Evolutionary conservation across 2,329 filamentous ascomycete species (phyloP).

Genomic region (Sclerotinia trifoliorum): DNA sequence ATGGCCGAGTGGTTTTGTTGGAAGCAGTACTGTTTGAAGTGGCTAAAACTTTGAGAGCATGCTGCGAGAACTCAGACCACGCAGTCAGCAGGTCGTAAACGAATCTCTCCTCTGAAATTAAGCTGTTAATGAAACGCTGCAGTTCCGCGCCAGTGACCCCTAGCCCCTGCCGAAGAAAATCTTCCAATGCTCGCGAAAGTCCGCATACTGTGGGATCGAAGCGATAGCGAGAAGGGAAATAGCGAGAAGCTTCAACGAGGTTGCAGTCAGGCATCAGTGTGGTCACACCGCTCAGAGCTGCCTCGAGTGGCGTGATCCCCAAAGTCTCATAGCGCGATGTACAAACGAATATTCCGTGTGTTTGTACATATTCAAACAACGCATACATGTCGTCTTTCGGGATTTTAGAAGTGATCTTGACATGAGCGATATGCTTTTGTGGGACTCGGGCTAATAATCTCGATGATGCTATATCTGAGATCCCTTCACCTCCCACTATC

Average conservation of each 20-base stretch:
- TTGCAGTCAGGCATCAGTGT: constrained; percentile 25
- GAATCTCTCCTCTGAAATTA: constrained; percentile 21
- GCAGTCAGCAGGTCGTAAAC: constrained; percentile 18
- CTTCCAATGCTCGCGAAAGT: constrained; percentile 13
- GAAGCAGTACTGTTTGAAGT: background rate
- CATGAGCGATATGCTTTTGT: constrained; percentile 21
- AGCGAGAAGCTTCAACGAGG: constrained; percentile 26
- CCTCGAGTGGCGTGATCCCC: constrained; percentile 26
- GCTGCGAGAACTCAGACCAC: constrained; percentile 21
- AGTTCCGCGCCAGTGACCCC: constrained; percentile 4
- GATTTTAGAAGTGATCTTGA: constrained; percentile 26
- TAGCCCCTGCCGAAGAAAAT: background rate
- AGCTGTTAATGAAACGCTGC: constrained; percentile 16
- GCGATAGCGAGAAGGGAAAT: constrained; percentile 23
- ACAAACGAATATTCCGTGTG: constrained; percentile 26
- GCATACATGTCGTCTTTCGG: constrained; percentile 27
- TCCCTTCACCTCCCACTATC: constrained; percentile 24
- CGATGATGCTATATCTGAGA: constrained; percentile 3
- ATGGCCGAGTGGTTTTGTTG: background rate
- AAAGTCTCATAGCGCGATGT: constrained; percentile 28
- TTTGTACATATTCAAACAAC: constrained; percentile 23
- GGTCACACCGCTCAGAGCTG: constrained; percentile 25
- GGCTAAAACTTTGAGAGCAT: constrained; percentile 12
- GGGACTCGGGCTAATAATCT: constrained; percentile 22
- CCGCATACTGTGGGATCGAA: constrained; percentile 19